Conservation (phyloP, 129 eudicot species). For the Saussurea involucrata region DNA sequence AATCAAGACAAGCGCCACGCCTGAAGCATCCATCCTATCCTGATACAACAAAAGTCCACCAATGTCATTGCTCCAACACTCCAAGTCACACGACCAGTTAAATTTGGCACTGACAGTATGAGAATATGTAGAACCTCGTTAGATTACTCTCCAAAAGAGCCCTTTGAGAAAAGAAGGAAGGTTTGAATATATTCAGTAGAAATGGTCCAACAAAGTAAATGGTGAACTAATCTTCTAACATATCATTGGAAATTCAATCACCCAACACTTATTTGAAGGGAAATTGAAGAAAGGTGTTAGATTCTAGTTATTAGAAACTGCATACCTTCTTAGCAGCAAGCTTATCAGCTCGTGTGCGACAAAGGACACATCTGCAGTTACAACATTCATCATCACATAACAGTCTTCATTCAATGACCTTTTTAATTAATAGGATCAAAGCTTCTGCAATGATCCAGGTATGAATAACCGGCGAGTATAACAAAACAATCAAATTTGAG, state of each 20-base stretch:
- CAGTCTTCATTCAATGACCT: background rate
- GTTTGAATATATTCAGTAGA: too few species aligned
- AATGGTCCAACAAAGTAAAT: too few species aligned
- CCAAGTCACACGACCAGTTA: background rate
- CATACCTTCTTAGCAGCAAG: conserved; percentile 88
- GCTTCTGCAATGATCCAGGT: background rate
- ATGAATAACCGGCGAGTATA: background rate
- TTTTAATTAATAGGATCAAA: background rate
- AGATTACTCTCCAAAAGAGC: background rate
- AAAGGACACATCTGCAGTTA: conserved; percentile 79
- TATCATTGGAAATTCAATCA: background rate
- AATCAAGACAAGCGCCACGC: conserved; percentile 85
- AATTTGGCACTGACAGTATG: background rate
- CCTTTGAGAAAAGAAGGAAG: background rate
- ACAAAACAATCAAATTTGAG: background rate
- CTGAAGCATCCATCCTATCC: conserved; percentile 94
- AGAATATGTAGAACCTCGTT: background rate
- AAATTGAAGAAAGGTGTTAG: background rate
- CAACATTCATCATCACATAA: background rate
- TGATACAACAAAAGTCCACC: conserved; percentile 28
- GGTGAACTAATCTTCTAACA: background rate
- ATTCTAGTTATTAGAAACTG: background rate
- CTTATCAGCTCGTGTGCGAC: conserved; percentile 86
- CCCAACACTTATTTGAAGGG: background rate
- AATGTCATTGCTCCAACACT: background rate